Evolutionary conservation across 495 filamentous ascomycete species (phyloP), one percentile per base, ranked within the genome.

Genomic region (Hypoxylon fragiforme): DNA sequence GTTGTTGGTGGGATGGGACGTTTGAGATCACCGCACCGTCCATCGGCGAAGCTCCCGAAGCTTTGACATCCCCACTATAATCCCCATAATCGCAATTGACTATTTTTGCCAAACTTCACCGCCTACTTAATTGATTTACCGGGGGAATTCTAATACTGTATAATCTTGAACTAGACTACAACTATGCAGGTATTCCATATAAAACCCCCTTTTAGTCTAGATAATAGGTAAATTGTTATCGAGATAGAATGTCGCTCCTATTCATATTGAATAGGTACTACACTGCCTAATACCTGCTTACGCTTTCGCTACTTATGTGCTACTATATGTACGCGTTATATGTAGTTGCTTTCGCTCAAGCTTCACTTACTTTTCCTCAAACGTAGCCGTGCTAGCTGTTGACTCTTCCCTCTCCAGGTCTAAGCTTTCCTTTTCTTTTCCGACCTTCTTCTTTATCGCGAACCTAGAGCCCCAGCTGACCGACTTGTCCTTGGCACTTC

Each of bases 401-500:
- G 62, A 40, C 14, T 60, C 61, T 19, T 72, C 63, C 50, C 76
- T 66, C 19, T 79, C 76, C 20, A 74, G 46, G 14, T 79, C 76
- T 45, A 77, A 50, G 50, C 74, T 76, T 53, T 76, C 74, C 63
- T 73, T 76, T 37, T 78, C 73, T 59, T 70, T 73, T 4, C 64
- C 68, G 2, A 55, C n/a, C 65, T 72, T 77, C 38, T 72, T 74
- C 67, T 76, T 77, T 60, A 75, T 77, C 28, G 67, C 53, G 57
- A 77, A 79, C 35, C 63, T 65, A 49, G 68, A 69, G 20, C 76
- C 63, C 76, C 76, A 79, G 47, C 71, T 68, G 13, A 63, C 65
- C 36, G 71, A 39, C 58, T 63, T 62, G 56, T 64, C 67, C 64
- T 74, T 63, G 28, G 62, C 54, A 62, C 63, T 59, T 40, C 63